These are phyloP conservation scores for Leccinum disarticulatum DNA, from an alignment of 768 basidiomycete species.

Conservation along the genomic window DNA sequence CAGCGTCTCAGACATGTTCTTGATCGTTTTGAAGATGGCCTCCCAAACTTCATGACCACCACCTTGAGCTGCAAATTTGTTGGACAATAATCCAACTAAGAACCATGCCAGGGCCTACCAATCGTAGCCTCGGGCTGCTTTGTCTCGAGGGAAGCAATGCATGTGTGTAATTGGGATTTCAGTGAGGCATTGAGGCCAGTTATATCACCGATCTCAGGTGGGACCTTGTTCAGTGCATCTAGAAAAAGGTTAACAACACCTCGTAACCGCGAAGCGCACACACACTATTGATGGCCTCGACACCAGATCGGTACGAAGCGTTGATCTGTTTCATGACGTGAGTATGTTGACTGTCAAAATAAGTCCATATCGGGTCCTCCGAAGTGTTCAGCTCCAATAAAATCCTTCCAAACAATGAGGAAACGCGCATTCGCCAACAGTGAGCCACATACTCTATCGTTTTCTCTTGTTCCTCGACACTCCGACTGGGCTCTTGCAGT, in stretches of 20 bases:
- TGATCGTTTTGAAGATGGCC: constrained; percentile 73
- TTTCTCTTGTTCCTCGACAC: constrained; percentile 93
- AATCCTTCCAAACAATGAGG: constrained; percentile 52
- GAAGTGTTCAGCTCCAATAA: constrained; percentile 80
- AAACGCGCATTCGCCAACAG: neutral
- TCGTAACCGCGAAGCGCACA: constrained; percentile 5
- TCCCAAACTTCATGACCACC: constrained; percentile 81
- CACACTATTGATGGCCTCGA: constrained; percentile 50
- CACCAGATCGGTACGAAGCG: constrained; percentile 52
- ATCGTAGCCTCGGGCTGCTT: constrained; percentile 63
- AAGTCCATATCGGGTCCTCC: constrained; percentile 95
- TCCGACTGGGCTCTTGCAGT: constrained; percentile 75
- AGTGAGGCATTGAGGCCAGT: constrained; percentile 45
- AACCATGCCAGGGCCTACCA: constrained; percentile 39
- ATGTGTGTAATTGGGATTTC: constrained; percentile 57
- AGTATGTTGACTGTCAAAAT: constrained; percentile 90
- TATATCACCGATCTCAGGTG: constrained; percentile 35
- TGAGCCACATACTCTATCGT: constrained; percentile 77
- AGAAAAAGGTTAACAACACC: constrained; percentile 2
- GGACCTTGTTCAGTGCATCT: constrained; percentile 50
- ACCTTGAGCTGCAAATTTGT: constrained; percentile 52
- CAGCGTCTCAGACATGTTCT: constrained; percentile 84
- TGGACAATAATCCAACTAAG: neutral
- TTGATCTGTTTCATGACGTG: constrained; percentile 81
- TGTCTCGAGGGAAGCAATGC: constrained; percentile 58